Base-by-base conservation (phyloP, 768 basidiomycete genomes). In the Exsudoporus frostii region DNA sequence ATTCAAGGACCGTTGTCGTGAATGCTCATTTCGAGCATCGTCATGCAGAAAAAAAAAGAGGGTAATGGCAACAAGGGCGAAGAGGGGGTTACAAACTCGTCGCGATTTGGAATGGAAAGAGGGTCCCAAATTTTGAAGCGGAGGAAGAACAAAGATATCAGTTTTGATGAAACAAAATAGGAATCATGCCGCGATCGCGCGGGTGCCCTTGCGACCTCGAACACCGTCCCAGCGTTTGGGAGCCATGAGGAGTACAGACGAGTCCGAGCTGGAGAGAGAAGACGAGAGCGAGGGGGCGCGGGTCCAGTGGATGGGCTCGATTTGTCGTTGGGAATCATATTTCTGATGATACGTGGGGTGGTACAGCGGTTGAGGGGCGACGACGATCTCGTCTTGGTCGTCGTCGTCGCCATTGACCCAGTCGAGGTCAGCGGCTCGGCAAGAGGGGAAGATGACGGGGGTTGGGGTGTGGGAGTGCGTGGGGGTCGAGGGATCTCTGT, bases 381-480 rank as follows among this genome's bases (percentile, higher is more conserved):
- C 20, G 0, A 60, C 29, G n/a, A 54, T 39, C 11, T 59, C 59
- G 17, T 71, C 66, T 1, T 59, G 29, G 10, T 38, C 55, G 2
- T 63, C 56, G 0, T 70, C 65, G 1, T 57, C 60, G 33, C 55
- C 64, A 37, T 65, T 62, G 22, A 56, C 70, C 70, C 64, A 70
- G 19, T 58, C 55, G n/a, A 67, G 39, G 10, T 68, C 66, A 1
- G 32, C 59, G 1, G 68, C 62, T 5, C 68, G 65, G 36, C 70
- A 70, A 17, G 68, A 70, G 33, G 68, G 68, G 32, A 70, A 70
- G 4, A 71, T 39, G 30, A 70, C 70, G 3, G 68, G 68, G 0
- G 68, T 70, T 2, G 68, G 68, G 0, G 68, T 69, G 51, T 69
- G 68, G 0, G 65, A 63, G 39, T 60, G 55, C 0, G 62, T 56